A percentile compares a stretch with the other conserved stretches of the same genome.
Evolutionary conservation across 2,329 filamentous ascomycete genomes (phyloP).

Genomic region (Hypoxylon sp.): DNA sequence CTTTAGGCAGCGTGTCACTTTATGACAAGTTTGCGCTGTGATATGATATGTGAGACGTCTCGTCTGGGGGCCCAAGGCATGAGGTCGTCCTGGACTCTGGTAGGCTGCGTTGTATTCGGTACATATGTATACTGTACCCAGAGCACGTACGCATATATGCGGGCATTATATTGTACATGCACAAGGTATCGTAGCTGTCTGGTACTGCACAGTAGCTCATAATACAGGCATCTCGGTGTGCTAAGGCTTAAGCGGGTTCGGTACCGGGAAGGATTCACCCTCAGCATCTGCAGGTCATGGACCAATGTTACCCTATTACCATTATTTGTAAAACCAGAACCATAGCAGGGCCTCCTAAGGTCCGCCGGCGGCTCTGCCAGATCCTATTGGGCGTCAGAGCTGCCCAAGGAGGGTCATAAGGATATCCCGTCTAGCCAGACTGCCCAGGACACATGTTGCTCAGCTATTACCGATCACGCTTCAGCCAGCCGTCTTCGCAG

Average conservation of each 20-base stretch:
- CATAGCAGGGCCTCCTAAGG: slow-evolving; percentile 23
- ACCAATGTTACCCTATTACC: slow-evolving; percentile 23
- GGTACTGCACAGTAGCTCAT: no score
- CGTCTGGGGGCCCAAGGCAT: background rate
- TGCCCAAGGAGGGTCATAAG: no score
- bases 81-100: background rate
- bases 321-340: slow-evolving; percentile 36
- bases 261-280: no score
- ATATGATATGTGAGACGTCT: slow-evolving; percentile 6
- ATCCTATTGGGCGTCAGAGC: background rate
- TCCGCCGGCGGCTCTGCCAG: background rate
- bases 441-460: no score
- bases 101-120: background rate
- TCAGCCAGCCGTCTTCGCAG: background rate
- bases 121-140: slow-evolving; percentile 5
- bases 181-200: no score
- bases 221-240: no score
- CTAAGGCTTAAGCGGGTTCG: no score
- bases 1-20: slow-evolving; percentile 14
- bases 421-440: no score
- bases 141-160: no score
- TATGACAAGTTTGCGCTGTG: background rate
- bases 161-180: no score
- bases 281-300: slow-evolving; percentile 13
- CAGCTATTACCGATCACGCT: background rate